Evolutionary conservation across 2,329 filamentous ascomycete species (phyloP), one percentile per base, ranked within the genome.

Genomic region (Sarocladium strictum): DNA sequence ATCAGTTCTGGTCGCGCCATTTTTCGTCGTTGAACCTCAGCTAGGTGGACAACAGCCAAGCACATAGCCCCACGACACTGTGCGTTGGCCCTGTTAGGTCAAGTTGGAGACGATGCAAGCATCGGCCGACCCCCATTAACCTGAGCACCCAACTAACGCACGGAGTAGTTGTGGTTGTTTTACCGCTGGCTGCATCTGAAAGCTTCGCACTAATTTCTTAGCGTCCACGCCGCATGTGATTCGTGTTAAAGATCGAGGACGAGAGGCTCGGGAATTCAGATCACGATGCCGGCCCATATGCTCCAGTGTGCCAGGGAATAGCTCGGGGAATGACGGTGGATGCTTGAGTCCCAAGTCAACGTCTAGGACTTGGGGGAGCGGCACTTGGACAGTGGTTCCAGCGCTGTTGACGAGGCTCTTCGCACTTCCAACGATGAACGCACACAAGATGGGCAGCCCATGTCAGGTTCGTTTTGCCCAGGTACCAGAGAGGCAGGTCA

Each of bases 1-100:
- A 29, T 10, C 27, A 32, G 4, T 10, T n/a, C 19, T 33, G 23
- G 27, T 51, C 47, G 47, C 47, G 47, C 47, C 47, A 51, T 51
- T 51, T 51, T 51, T 17, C 21, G 43, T 47, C 24, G 24, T 51
- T 51, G 47, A 51, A 51, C 23, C 47, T 35, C 27, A 51, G 47
- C 47, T 51, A 35, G 27, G 47, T 33, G 47, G 47, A 17, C 23
- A 51, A 27, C 23, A 15, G 47, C 47, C 47, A 51, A 51, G 47
- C n/a, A 51, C 5, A n/a, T 17, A n/a, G 47, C 11, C 47, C 47
- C 47, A 51, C 27, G 47, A 23, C 47, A 51, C 29, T 19, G 3
- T 51, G 27, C 17, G 47, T 51, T 23, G 40, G 21, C 40, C 11
- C 40, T 23, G 15, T 23, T 38, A 15, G 15, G 35, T 38, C 21